These are phyloP conservation scores for Suillus cothurnatus DNA, from an alignment of 768 basidiomycete genomes.

Conservation along the genomic window DNA sequence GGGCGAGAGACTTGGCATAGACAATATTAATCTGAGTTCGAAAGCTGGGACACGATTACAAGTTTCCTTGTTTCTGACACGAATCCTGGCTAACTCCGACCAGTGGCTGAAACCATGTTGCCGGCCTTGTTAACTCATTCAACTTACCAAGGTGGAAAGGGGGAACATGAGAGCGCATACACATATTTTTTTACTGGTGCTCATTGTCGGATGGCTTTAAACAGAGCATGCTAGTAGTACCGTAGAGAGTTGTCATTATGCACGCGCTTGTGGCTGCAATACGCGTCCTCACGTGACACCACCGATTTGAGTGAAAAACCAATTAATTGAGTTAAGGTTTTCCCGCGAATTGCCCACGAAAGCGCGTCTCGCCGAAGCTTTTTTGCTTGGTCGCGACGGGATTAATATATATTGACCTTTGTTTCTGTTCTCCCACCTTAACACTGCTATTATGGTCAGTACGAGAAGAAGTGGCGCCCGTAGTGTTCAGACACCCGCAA, in stretches of 20 bases:
- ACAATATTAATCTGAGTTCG: no score
- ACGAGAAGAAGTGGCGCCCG: conserved; percentile 21
- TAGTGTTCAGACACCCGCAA: conserved; percentile 22
- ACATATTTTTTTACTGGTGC: not conserved
- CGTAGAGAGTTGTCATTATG: no score
- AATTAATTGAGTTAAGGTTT: conserved; percentile 21
- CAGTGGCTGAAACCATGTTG: not conserved
- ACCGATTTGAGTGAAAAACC: conserved; percentile 13
- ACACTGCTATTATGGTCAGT: conserved; percentile 21
- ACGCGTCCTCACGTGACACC: conserved; percentile 24
- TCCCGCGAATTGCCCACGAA: conserved; percentile 19
- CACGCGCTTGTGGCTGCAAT: conserved; percentile 31
- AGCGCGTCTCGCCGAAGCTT: conserved; percentile 20
- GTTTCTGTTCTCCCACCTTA: conserved; percentile 9
- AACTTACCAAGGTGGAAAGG: not conserved
- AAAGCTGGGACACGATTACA: not conserved
- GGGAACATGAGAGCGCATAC: not conserved
- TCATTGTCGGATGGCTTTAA: not conserved
- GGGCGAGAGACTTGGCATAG: no score
- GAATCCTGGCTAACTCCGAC: not conserved
- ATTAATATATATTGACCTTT: conserved; percentile 14
- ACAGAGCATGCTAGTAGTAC: not conserved
- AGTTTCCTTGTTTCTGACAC: not conserved
- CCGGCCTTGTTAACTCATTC: not conserved
- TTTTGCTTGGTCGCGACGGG: conserved; percentile 4